Percentiles rank a stretch among this genome's conserved stretches.
These are phyloP conservation scores for Fusarium drepaniforme DNA, from an alignment of 2,329 filamentous ascomycete species.

Conservation along the genomic window DNA sequence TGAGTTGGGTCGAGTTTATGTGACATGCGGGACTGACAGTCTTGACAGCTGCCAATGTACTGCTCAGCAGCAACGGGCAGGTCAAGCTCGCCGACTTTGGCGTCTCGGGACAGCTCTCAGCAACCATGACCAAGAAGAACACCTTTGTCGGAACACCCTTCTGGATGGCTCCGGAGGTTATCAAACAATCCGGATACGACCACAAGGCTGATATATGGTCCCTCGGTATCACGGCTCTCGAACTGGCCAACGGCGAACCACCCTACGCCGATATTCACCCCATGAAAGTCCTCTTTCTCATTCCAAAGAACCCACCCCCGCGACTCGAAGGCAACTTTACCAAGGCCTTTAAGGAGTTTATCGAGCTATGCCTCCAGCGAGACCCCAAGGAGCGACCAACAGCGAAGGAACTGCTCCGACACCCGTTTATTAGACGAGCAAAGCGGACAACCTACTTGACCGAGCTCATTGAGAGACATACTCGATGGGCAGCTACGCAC, in stretches of 20 bases:
- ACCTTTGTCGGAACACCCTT: slow-evolving; percentile 98
- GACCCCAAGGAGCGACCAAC: slow-evolving; percentile 91
- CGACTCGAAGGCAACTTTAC: slow-evolving; percentile 84
- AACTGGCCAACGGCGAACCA: slow-evolving; percentile 91
- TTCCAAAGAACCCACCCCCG: slow-evolving; percentile 93
- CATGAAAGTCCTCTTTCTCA: slow-evolving; percentile 98
- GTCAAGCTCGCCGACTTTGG: slow-evolving; percentile 98
- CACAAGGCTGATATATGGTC: slow-evolving; percentile 99
- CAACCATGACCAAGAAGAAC: slow-evolving; percentile 99
- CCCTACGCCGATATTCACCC: slow-evolving; percentile 97
- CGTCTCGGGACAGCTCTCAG: slow-evolving; percentile 94
- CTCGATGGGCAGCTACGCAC: slow-evolving; percentile 86
- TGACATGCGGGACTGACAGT: not conserved
- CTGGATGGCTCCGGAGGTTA: slow-evolving; percentile 99
- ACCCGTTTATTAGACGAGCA: slow-evolving; percentile 89
- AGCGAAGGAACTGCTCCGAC: slow-evolving; percentile 87
- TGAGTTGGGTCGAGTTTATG: slow-evolving; percentile 50
- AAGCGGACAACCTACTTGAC: slow-evolving; percentile 98
- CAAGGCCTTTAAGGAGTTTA: slow-evolving; percentile 86
- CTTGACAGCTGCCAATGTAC: slow-evolving; percentile 84
- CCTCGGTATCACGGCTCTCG: slow-evolving; percentile 91
- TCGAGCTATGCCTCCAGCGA: slow-evolving; percentile 85
- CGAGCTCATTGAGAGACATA: slow-evolving; percentile 92
- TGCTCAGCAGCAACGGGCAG: slow-evolving; percentile 90
- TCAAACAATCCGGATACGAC: slow-evolving; percentile 98